A percentile compares a stretch with the other conserved stretches of the same genome.
phyloP scores from a whole-genome alignment of 2,329 filamentous ascomycete genomes.

The Alternaria novae-zelandiae region DNA sequence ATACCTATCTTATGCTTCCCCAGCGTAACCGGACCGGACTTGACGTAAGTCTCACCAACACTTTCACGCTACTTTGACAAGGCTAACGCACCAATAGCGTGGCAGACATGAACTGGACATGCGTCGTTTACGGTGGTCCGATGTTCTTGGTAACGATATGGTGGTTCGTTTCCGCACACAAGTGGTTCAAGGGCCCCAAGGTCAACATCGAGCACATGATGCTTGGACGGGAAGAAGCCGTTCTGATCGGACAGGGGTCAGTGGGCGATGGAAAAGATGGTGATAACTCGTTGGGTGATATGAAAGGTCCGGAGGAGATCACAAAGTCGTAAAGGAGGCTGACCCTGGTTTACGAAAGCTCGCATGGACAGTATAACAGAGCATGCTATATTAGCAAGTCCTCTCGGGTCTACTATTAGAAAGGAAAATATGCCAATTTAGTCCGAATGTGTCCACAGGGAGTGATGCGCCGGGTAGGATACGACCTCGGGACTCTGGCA shows the following conservation, averaged over 20 bases:
- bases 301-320: not conserved
- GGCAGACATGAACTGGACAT: constrained; percentile 71
- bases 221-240: constrained; percentile 49
- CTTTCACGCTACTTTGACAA: not conserved
- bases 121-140: constrained; percentile 68
- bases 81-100: constrained; percentile 39
- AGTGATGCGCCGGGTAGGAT: not conserved
- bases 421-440: not conserved
- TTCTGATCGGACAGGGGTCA: constrained; percentile 45
- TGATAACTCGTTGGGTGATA: constrained; percentile 7
- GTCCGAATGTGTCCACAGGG: not conserved
- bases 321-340: not conserved
- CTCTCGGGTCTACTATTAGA: not conserved
- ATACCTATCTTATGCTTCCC: constrained; percentile 73
- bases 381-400: not conserved
- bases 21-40: constrained; percentile 60
- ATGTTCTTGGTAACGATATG: constrained; percentile 66
- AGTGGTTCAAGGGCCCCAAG: constrained; percentile 75
- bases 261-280: constrained; percentile 10
- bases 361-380: not conserved
- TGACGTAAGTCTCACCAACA: constrained; percentile 51
- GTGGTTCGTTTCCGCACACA: constrained; percentile 68
- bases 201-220: constrained; percentile 68
- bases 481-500: not conserved
- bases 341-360: too few species aligned